A percentile compares a stretch with the other conserved stretches of the same genome.
Conservation (phyloP, 352 stramenopile species). For the Pythium grandisporangium region DNA sequence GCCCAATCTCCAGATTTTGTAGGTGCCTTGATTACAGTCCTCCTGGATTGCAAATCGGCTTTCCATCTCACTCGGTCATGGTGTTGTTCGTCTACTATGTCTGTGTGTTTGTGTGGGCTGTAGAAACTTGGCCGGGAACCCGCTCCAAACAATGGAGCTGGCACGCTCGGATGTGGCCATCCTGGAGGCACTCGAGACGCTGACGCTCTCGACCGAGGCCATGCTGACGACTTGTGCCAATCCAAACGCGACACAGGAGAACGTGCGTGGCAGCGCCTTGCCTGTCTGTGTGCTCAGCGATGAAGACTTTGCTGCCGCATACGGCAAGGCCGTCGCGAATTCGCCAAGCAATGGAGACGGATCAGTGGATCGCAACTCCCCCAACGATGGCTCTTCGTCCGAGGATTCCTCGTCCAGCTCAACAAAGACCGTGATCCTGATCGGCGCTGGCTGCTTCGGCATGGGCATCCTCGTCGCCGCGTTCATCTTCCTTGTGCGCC, state of each 20-base stretch:
- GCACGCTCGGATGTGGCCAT: background rate
- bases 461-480: constrained; percentile 14
- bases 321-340: background rate
- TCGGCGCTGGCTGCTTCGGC: constrained; percentile 10
- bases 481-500: constrained; percentile 11
- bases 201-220: background rate
- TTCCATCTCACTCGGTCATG: too few species aligned
- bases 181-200: background rate
- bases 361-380: background rate
- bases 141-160: background rate
- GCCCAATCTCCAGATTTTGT: constrained; percentile 33
- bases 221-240: constrained; percentile 2
- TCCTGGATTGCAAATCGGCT: too few species aligned
- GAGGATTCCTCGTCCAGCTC: constrained; percentile 5
- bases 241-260: constrained; percentile 1
- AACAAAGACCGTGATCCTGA: constrained; percentile 10
- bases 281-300: constrained; percentile 13
- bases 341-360: constrained; percentile 1
- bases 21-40: background rate
- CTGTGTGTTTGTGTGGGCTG: constrained; percentile 3
- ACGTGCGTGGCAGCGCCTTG: constrained; percentile 1
- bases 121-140: background rate
- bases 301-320: background rate
- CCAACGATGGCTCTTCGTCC: background rate
- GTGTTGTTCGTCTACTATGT: constrained; percentile 3